A percentile compares a stretch with the other conserved stretches of the same genome.
phyloP scores from a whole-genome alignment of 2,329 filamentous ascomycete genomes.

The Claviceps africana region DNA sequence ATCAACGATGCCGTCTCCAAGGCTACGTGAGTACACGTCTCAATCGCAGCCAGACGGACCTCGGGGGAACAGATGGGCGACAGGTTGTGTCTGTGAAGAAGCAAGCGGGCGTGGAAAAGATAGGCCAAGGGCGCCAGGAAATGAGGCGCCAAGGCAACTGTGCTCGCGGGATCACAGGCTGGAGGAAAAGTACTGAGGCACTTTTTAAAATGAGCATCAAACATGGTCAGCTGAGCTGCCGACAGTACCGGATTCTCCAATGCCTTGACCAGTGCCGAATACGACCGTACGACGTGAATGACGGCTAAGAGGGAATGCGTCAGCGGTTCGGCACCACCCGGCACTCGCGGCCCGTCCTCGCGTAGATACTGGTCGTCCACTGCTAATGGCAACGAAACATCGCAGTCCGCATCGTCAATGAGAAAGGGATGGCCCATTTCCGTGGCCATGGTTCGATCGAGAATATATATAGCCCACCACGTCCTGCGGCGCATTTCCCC shows the following conservation, averaged over 20 bases:
- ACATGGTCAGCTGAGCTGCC: constrained; percentile 53
- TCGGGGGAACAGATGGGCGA: constrained; percentile 53
- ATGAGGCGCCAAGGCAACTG: constrained; percentile 55
- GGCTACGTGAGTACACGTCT: constrained; percentile 60
- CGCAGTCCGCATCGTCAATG: constrained; percentile 81
- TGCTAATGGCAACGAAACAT: constrained; percentile 63
- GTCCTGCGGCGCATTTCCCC: constrained; percentile 74
- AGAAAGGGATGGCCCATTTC: constrained; percentile 69
- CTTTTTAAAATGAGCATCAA: constrained; percentile 66
- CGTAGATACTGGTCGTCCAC: constrained; percentile 69
- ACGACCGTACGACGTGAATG: constrained; percentile 68
- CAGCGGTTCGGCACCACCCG: constrained; percentile 37
- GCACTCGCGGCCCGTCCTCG: constrained; percentile 39
- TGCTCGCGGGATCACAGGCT: constrained; percentile 53
- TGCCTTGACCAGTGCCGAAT: constrained; percentile 58
- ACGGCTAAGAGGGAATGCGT: constrained; percentile 63
- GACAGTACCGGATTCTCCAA: constrained; percentile 55
- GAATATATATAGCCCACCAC: constrained; percentile 89
- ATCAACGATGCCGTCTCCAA: constrained; percentile 69
- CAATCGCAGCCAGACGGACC: constrained; percentile 56
- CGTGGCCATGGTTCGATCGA: constrained; percentile 68
- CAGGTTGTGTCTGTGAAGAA: constrained; percentile 81
- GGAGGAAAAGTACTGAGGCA: constrained; percentile 66
- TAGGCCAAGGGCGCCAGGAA: constrained; percentile 63
- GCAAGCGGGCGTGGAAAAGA: constrained; percentile 68